phyloP scores from a whole-genome alignment of 805 yeast species.

The Cyberlindnera subsufficiens region DNA sequence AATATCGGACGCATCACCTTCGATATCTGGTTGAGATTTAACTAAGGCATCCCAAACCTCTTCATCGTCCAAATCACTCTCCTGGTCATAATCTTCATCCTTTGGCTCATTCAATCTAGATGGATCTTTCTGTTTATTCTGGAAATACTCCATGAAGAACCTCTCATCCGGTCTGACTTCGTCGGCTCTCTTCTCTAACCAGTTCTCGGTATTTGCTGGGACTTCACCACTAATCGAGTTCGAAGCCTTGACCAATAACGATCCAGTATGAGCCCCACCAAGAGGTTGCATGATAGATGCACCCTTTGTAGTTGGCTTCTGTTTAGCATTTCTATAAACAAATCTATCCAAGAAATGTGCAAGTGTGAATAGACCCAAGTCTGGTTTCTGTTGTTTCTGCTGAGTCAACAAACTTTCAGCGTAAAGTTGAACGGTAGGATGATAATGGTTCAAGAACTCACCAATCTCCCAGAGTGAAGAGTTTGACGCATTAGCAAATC shows the following conservation, averaged over 20 bases:
- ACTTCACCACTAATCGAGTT: slow-evolving; percentile 34
- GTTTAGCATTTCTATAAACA: slow-evolving; percentile 89
- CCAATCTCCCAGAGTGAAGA: slow-evolving; percentile 84
- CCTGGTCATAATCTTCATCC: slow-evolving; percentile 33
- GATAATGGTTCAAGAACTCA: slow-evolving; percentile 75
- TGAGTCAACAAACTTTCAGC: slow-evolving; percentile 57
- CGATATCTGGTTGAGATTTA: slow-evolving; percentile 67
- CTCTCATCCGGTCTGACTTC: slow-evolving; percentile 81
- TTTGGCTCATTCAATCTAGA: slow-evolving; percentile 25
- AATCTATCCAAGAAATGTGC: slow-evolving; percentile 92
- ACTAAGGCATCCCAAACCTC: slow-evolving; percentile 81
- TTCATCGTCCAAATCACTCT: slow-evolving; percentile 53
- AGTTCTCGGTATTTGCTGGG: slow-evolving; percentile 82
- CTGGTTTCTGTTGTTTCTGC: slow-evolving; percentile 61
- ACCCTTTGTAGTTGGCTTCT: slow-evolving; percentile 69
- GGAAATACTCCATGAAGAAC: slow-evolving; percentile 83
- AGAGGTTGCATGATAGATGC: slow-evolving; percentile 96
- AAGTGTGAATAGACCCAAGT: slow-evolving; percentile 80
- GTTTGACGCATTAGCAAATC: slow-evolving; percentile 75
- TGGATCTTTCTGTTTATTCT: slow-evolving; percentile 43
- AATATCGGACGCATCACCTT: slow-evolving; percentile 36
- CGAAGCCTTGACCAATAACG: slow-evolving; percentile 63
- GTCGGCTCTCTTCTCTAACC: slow-evolving; percentile 60
- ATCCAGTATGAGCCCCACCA: slow-evolving; percentile 75
- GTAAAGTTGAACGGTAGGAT: slow-evolving; percentile 84